Base-by-base conservation (phyloP, 2,329 filamentous ascomycete genomes). In the Dothistroma septosporum region DNA sequence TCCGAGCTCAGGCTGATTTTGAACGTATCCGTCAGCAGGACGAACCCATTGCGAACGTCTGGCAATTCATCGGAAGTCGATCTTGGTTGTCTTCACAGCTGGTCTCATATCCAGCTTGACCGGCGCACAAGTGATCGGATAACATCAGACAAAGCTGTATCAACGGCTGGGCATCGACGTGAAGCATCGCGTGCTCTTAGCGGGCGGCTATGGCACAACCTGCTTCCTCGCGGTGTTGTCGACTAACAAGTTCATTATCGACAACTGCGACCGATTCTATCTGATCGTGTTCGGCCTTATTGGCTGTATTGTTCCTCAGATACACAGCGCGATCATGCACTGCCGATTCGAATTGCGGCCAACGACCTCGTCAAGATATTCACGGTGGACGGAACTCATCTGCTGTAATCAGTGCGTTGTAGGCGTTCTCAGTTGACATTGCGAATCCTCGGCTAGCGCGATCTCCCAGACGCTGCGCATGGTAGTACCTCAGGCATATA, bases 271-370 rank as follows among this genome's bases (percentile, higher is more conserved):
- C 53, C 80, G 82, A 44, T 78, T 82, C 62, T 83, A 82, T 37
- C 84, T 85, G 81, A 76, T 85, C 10, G 68, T 85, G 9, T 64
- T 80, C 2, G 83, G 83, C 6, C 68, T 85, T 6, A 64, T 70
- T 4, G 78, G 80, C 1, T 77, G 84, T 32, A 74, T 84, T n/a
- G n/a, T 83, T 16, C 77, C 82, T 52, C 80, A 84, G 66, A 83
- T 85, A 56, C 85, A 85, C 64, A 76, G 81, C 0, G 80, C 83
- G 1, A 78, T 85, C 44, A 84, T 85, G 81, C 82, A 85, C 69
- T 75, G 76, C 46, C 69, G 77, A 49, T 85, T 84, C 67, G 80
- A 84, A 64, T 74, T 61, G 82, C 79, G 0, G 69, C 81, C 56
- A 85, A 84, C 68, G 71, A 73, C 4, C 67, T 83, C 31, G 83